A percentile compares a stretch with the other conserved stretches of the same genome.
These are phyloP conservation scores for Porcisia hertigi DNA, from an alignment of 208 protist genomes.

Conservation along the genomic window DNA sequence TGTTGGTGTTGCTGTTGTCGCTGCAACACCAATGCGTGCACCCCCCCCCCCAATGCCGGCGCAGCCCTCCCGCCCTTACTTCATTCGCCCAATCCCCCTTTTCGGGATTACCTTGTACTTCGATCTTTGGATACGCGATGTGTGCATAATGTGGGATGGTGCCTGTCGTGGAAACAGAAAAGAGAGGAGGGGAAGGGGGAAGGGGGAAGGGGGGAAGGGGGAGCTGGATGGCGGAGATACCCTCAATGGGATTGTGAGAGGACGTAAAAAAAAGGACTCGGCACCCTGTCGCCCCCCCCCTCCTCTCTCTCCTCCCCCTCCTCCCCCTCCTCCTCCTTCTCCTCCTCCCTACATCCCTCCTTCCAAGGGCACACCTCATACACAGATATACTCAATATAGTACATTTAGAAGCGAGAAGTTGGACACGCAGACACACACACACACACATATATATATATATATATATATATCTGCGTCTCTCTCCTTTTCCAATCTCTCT, in stretches of 20 bases:
- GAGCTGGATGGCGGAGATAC: not conserved
- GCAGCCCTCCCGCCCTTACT: not conserved
- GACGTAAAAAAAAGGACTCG: not conserved
- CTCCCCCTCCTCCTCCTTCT: too few relatives aligned
- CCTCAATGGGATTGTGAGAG: not conserved
- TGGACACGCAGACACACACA: slow-evolving; percentile 1
- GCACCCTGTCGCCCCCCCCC: not conserved
- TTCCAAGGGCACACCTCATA: not conserved
- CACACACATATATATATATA: not conserved
- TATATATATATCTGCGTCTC: not conserved
- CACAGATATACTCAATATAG: not conserved
- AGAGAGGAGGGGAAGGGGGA: not conserved
- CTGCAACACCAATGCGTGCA: not conserved
- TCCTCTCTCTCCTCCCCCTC: too few relatives aligned
- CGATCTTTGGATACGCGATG: not conserved
- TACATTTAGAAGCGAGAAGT: too few relatives aligned
- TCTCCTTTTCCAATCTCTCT: too few relatives aligned
- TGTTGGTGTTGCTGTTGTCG: not conserved
- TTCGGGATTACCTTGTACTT: not conserved
- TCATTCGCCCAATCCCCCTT: not conserved
- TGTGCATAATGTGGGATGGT: not conserved
- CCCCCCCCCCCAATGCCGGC: not conserved
- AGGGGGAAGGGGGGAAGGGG: not conserved
- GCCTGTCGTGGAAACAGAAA: not conserved
- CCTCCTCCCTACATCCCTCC: too few relatives aligned